Percentiles rank a stretch among this genome's conserved stretches.
These are phyloP conservation scores for Candida pseudoviswanathii DNA, from an alignment of 1,139 yeast genomes.

Conservation along the genomic window DNA sequence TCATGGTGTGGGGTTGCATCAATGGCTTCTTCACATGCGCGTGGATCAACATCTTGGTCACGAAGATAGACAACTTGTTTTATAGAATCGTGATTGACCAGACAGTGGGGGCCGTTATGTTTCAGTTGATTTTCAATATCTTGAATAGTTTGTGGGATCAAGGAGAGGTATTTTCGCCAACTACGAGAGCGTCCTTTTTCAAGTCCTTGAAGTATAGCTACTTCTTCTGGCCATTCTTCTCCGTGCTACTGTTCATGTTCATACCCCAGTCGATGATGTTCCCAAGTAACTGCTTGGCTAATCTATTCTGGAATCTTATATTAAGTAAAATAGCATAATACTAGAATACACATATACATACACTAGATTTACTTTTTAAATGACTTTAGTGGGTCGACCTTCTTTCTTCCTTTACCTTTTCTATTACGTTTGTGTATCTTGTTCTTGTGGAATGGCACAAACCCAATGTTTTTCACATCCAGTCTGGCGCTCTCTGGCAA, in stretches of 20 bases:
- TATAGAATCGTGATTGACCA: conserved; percentile 55
- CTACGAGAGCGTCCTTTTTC: conserved; percentile 37
- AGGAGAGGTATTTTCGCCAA: conserved; percentile 33
- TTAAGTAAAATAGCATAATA: conserved; percentile 36
- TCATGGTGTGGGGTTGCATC: conserved; percentile 61
- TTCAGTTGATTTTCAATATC: conserved; percentile 53
- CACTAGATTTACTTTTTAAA: conserved; percentile 24
- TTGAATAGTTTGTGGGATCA: conserved; percentile 60
- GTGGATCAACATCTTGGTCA: conserved; percentile 57
- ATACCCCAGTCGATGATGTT: conserved; percentile 52
- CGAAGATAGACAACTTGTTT: conserved; percentile 32
- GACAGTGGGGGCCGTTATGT: conserved; percentile 53
- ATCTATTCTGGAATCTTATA: conserved; percentile 57
- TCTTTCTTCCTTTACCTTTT: conserved; percentile 38
- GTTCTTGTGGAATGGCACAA: conserved; percentile 73
- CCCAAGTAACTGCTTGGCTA: conserved; percentile 60
- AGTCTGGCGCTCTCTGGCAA: conserved; percentile 78
- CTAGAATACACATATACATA: not conserved
- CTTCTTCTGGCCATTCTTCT: conserved; percentile 62
- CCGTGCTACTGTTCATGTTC: conserved; percentile 50
- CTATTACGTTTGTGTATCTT: conserved; percentile 47
- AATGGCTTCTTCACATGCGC: conserved; percentile 58
- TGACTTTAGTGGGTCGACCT: conserved; percentile 72
- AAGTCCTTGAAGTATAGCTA: conserved; percentile 55
- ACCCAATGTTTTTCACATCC: conserved; percentile 63